Base-by-base conservation (phyloP, 1,139 yeast genomes). In the Sugiyamaella novakii region DNA sequence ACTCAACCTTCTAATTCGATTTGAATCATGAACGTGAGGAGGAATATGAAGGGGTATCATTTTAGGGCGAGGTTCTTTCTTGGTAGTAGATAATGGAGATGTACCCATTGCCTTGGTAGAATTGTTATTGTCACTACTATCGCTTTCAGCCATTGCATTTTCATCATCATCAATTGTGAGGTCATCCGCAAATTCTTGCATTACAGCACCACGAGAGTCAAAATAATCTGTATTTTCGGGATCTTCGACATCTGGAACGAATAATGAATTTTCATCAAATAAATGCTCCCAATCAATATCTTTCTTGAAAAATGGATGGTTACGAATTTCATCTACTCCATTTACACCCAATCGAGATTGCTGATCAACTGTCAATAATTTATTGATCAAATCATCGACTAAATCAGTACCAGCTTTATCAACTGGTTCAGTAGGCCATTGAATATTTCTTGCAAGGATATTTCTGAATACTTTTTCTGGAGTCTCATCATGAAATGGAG, bases 141-240 rank as follows among this genome's bases (percentile, higher is more conserved):
- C 57, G 30, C 56, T 51, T 24, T 55, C 54, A 1, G 48, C 55
- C 27, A 35, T 36, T 25, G 54, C 30, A 19, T 21, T 38, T 22
- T 47, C 37, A 19, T 49, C 57, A 22, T 28, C 44, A 33, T 12
- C 44, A 12, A 40, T 30, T 3, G 53, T 55, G 29, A 64, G 59
- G n/a, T 63, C 68, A 7, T 65, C 64, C 11, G 59, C 60, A 43
- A 65, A 64, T 39, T 60, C 64, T 37, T 62, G 61, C 62, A 62
- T 59, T 17, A 61, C 65, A 1, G 97, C 98, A 5, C 99, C 99
- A 58, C 99, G 79, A 7, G 78, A 62, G 61, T 94, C 98, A 67
- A 92, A 94, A 63, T 92, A 92, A 51, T 89, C 96, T 0, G 97
- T 91, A 49, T 84, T 82, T 60, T 87, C 96, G 0, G 96, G 96